Percentiles rank a stretch among this genome's conserved stretches.
These are phyloP conservation scores for Saccharomyces hybrid DNA, from an alignment of 1,139 yeast genomes.

Conservation along the genomic window DNA sequence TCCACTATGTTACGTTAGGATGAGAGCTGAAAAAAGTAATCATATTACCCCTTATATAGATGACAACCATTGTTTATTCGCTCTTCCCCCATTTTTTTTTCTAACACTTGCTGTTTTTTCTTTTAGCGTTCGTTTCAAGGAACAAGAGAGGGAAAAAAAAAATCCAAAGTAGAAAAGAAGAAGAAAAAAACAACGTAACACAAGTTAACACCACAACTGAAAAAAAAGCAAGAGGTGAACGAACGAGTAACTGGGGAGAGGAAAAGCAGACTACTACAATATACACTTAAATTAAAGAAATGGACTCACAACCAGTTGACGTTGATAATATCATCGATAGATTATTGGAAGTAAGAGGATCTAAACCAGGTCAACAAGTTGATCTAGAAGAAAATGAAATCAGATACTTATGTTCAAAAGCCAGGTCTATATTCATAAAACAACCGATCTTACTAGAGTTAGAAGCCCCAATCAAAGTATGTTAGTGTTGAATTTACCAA, in stretches of 20 bases:
- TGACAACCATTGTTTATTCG: slow-evolving; percentile 1
- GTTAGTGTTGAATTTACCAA: slow-evolving; percentile 31
- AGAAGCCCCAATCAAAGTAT: slow-evolving; percentile 92
- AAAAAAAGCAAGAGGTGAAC: slow-evolving; percentile 2
- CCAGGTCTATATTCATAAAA: no score
- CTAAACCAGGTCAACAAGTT: slow-evolving; percentile 96
- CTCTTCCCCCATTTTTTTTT: slow-evolving; percentile 1
- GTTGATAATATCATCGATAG: slow-evolving; percentile 96
- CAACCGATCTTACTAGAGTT: slow-evolving; percentile 93
- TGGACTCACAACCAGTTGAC: slow-evolving; percentile 74
- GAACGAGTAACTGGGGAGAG: slow-evolving; percentile 2
- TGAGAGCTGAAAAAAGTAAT: not conserved
- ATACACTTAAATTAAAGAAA: slow-evolving; percentile 8
- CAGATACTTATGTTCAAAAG: slow-evolving; percentile 91
- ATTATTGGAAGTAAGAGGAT: slow-evolving; percentile 93
- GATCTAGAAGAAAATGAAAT: slow-evolving; percentile 90
- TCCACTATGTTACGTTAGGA: not conserved
- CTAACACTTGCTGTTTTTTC: not conserved
- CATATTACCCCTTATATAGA: not conserved
- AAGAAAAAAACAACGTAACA: slow-evolving; percentile 3
- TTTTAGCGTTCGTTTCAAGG: not conserved
- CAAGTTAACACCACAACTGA: slow-evolving; percentile 2
- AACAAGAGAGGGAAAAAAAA: slow-evolving; percentile 3
- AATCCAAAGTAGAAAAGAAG: slow-evolving; percentile 3
- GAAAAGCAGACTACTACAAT: not conserved